A percentile compares a stretch with the other conserved stretches of the same genome.
Conservation (phyloP, 768 basidiomycete species). For the Mycena metata region DNA sequence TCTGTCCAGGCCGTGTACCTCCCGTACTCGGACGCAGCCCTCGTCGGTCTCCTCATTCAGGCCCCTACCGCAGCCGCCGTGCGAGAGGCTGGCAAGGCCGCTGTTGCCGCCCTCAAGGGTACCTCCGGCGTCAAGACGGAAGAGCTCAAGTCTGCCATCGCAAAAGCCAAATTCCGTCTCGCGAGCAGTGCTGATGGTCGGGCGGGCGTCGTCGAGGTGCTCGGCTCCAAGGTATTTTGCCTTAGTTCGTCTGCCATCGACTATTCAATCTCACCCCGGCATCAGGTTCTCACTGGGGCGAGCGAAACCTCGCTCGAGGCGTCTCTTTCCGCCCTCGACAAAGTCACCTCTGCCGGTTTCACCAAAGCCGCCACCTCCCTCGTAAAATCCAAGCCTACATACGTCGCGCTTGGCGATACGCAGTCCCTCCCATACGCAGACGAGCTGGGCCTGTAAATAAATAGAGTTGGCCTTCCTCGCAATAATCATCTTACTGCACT, state of each 20-base stretch:
- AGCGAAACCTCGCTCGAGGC: slow-evolving; percentile 69
- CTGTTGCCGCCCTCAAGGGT: slow-evolving; percentile 75
- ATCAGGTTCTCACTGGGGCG: slow-evolving; percentile 72
- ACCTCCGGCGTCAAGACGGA: slow-evolving; percentile 75
- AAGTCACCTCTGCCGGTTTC: slow-evolving; percentile 74
- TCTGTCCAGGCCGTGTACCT: slow-evolving; percentile 82
- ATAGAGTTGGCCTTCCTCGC: slow-evolving; percentile 29
- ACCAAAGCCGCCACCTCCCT: slow-evolving; percentile 79
- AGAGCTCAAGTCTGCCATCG: slow-evolving; percentile 83
- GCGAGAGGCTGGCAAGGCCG: slow-evolving; percentile 76
- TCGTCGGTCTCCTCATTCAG: slow-evolving; percentile 88
- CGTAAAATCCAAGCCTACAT: slow-evolving; percentile 85
- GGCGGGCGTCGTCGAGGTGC: slow-evolving; percentile 70
- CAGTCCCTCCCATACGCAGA: slow-evolving; percentile 84
- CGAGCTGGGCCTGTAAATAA: slow-evolving; percentile 81
- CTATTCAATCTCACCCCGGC: background rate
- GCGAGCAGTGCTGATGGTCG: slow-evolving; percentile 79
- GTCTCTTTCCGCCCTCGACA: slow-evolving; percentile 78
- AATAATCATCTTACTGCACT: slow-evolving; percentile 29
- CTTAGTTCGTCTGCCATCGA: slow-evolving; percentile 18
- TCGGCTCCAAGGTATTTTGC: slow-evolving; percentile 72
- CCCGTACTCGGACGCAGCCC: slow-evolving; percentile 91
- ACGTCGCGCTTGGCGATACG: slow-evolving; percentile 87
- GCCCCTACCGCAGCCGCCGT: slow-evolving; percentile 74
- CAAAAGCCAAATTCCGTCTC: slow-evolving; percentile 89